Base-by-base conservation (phyloP, 179 eudicot genomes). In the Vitellaria paradoxa region DNA sequence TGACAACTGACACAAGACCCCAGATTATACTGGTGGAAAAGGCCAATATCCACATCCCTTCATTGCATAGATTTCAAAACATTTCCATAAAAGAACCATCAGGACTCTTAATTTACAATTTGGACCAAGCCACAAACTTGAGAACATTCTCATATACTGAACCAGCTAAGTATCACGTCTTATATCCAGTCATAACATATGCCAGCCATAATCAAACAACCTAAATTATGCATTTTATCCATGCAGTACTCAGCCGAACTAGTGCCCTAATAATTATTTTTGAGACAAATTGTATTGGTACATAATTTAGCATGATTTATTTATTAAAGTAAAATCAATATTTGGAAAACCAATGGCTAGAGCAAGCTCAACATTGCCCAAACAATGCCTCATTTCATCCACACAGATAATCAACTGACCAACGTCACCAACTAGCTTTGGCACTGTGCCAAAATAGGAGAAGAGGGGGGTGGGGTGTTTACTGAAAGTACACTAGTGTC, bases 71-170 rank as follows among this genome's bases (percentile, higher is more conserved):
- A 7, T 68, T n/a, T 45, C 71, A 42, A 18, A 68, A 13, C 20
- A 66, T 66, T 66, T 14, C 59, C 18, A 14, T 50, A 12, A 9
- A 14, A 21, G 12, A 60, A 52, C 20, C 20, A 70, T 50, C 40
- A 9, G 9, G 7, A 7, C 46, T 71, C 18, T 42, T 14, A 21
- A 53, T 24, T 23, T 3, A 26, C 6, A 15, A 52, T 55, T 71
- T 30, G 42, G 26, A 42, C 47, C 75, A 53, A 21, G 74, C 63
- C 62, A 23, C 62, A 71, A 71, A 55, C 13, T 70, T 24, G 61
- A 70, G 11, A 70, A 24, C 61, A 70, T 60, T 47, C 40, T 71
- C 59, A 71, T 26, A 10, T 30, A 68, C 21, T 2, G 14, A 45
- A 47, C 72, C 18, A 21, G 37, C 37, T 30, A 30, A 30, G 37